phyloP scores from a whole-genome alignment of 2,329 filamentous ascomycete genomes.

The Simplicillium sp. region DNA sequence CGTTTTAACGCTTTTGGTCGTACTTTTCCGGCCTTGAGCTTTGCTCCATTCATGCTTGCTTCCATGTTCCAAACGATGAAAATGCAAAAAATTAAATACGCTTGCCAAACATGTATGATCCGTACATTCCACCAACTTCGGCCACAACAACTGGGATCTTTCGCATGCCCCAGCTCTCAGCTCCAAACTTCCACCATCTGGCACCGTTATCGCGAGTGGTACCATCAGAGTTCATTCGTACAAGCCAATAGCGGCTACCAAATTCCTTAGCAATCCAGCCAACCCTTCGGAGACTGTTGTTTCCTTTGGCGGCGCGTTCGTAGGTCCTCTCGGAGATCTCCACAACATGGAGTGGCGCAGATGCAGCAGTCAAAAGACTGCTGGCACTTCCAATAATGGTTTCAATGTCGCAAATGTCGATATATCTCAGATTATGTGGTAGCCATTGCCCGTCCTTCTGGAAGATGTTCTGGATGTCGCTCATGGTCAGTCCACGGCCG shows the following conservation, averaged over 20 bases:
- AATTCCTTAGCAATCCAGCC: slow-evolving; percentile 68
- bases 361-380: slow-evolving; percentile 45
- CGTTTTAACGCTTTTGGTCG: too few species aligned
- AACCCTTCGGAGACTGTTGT: slow-evolving; percentile 46
- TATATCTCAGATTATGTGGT: slow-evolving; percentile 58
- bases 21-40: not conserved
- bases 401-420: slow-evolving; percentile 61
- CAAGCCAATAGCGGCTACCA: slow-evolving; percentile 56
- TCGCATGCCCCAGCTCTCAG: slow-evolving; percentile 75
- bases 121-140: slow-evolving; percentile 92
- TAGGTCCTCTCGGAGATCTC: slow-evolving; percentile 64
- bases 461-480: slow-evolving; percentile 59
- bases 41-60: not conserved
- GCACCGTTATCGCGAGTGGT: slow-evolving; percentile 32
- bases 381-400: slow-evolving; percentile 52
- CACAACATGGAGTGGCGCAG: slow-evolving; percentile 64
- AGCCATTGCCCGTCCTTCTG: slow-evolving; percentile 33
- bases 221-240: slow-evolving; percentile 37
- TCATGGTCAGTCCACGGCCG: slow-evolving; percentile 55
- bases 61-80: not conserved
- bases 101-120: slow-evolving; percentile 56
- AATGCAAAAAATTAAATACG: slow-evolving; percentile 31
- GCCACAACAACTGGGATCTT: slow-evolving; percentile 87
- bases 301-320: slow-evolving; percentile 52
- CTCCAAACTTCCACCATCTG: slow-evolving; percentile 75